Percentiles rank a stretch among this genome's conserved stretches.
These are phyloP conservation scores for Fusarium coicis DNA, from an alignment of 2,329 filamentous ascomycete genomes.

Conservation along the genomic window DNA sequence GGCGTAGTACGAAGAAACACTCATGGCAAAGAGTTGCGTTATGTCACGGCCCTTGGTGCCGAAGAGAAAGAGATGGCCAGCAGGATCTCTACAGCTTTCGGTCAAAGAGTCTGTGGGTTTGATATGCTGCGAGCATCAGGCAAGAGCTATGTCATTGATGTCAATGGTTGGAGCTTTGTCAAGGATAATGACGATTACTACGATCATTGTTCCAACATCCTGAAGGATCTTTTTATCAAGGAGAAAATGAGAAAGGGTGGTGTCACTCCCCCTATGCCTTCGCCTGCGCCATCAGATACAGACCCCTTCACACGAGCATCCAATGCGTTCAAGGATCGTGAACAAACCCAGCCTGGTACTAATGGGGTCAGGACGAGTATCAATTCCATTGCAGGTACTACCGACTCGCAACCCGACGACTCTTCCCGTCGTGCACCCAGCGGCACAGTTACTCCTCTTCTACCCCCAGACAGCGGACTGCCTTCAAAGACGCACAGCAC, in stretches of 20 bases:
- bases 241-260: conserved; percentile 76
- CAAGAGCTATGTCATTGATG: conserved; percentile 96
- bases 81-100: conserved; percentile 91
- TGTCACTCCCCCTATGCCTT: conserved; percentile 66
- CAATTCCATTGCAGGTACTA: conserved; percentile 28
- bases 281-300: conserved; percentile 58
- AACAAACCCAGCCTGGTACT: conserved; percentile 40
- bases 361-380: conserved; percentile 46
- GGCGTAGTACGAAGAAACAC: conserved; percentile 95
- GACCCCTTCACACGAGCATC: conserved; percentile 53
- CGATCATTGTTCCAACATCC: conserved; percentile 85
- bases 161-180: conserved; percentile 99
- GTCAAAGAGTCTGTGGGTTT: conserved; percentile 95
- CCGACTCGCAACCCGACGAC: conserved; percentile 44
- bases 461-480: conserved; percentile 45
- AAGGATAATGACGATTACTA: conserved; percentile 99
- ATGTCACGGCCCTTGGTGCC: conserved; percentile 84
- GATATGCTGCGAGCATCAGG: conserved; percentile 89
- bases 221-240: conserved; percentile 87
- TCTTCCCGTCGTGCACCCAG: conserved; percentile 38
- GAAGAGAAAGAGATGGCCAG: conserved; percentile 88
- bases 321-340: conserved; percentile 54
- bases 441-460: conserved; percentile 47
- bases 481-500: conserved; percentile 51
- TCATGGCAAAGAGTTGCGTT: conserved; percentile 95